Base-by-base conservation (phyloP, 2,329 filamentous ascomycete species). In the Scortechinia acanthostroma region DNA sequence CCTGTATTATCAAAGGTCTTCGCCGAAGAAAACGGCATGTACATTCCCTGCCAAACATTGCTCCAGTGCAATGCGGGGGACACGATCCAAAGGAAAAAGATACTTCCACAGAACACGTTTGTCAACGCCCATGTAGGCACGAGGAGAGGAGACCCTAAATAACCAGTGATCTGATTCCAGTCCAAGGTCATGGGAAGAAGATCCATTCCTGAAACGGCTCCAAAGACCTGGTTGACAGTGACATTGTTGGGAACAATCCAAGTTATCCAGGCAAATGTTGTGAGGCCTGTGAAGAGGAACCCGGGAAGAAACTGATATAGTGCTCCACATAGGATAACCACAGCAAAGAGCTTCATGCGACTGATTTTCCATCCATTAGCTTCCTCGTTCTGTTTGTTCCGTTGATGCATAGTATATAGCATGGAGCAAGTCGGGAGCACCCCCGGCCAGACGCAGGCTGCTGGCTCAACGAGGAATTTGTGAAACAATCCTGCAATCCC, bases 161-260 rank as follows among this genome's bases (percentile, higher is more conserved):
- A 65, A 1, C 61, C 61, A 5, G 49, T 48, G 10, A 50, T 53
- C 6, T 63, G 62, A 0, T 58, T 64, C 64, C 66, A 70, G 51
- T 71, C 68, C 37, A 71, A 64, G 4, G 66, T 71, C 44, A 71
- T 64, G 1, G 67, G 68, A 16, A 70, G 55, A 21, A 71, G 46
- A 15, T 61, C 63, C 13, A 68, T 56, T 2, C 65, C 65, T 2
- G 65, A 66, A 23, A 53, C 56, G 22, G 63, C 75, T 4, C 76
- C 76, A 48, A 73, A 73, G 0, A 74, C 55, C 48, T 72, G 69
- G 46, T 72, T 73, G 37, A 74, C 54, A 10, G 70, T 56, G 2
- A 64, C 56, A 21, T 71, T 71, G 43, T 73, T 61, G 2, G 69
- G 71, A 1, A 58, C 63, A 23, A 73, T 66, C 65, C 70, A 74